phyloP scores from a whole-genome alignment of 83 land plant genomes.

The Isoetes engelmannii region DNA sequence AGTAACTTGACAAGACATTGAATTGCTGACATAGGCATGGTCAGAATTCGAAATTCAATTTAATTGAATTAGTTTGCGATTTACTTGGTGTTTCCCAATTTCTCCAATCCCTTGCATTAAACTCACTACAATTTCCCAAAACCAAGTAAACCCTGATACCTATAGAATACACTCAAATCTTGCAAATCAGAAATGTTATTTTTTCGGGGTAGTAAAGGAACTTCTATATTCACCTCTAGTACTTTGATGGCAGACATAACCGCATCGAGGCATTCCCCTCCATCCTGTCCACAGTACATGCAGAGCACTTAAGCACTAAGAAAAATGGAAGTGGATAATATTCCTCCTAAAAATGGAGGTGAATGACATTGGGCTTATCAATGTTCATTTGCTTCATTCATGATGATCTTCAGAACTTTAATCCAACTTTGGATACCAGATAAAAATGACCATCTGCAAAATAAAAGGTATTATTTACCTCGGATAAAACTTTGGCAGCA shows the following conservation, averaged over 20 bases:
- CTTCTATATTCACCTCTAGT: constrained; percentile 53
- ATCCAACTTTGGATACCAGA: not conserved
- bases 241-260: constrained; percentile 83
- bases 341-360: not conserved
- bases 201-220: no score
- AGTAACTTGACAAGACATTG: no score
- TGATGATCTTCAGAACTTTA: not conserved
- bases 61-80: no score
- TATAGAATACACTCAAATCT: no score
- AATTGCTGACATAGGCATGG: no score
- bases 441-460: not conserved
- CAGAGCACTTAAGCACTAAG: not conserved
- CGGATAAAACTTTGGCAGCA: constrained; percentile 69
- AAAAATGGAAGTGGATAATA: not conserved
- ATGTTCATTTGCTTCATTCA: not conserved
- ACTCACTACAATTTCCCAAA: no score
- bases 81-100: no score
- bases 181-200: no score
- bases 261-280: constrained; percentile 70
- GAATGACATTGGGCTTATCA: not conserved
- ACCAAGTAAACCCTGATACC: no score
- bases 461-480: constrained; percentile 22
- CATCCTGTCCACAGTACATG: constrained; percentile 24
- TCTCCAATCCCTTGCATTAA: no score
- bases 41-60: no score